phyloP scores from a whole-genome alignment of 164 flowering plant species.

The Umbellularia californica region DNA sequence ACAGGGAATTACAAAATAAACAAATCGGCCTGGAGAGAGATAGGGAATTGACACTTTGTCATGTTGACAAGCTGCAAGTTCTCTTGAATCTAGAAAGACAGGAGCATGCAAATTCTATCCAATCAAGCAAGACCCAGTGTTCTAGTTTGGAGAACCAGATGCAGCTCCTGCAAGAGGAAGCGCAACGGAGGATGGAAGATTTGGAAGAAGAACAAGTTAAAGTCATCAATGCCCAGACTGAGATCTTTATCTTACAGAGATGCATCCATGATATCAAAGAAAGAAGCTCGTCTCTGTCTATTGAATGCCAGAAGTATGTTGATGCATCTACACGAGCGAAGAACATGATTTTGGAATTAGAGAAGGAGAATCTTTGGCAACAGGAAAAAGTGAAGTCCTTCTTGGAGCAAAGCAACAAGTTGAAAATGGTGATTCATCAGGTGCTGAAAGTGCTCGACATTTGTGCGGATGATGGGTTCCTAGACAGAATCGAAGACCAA shows the following conservation, averaged over 20 bases:
- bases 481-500: constrained; percentile 22
- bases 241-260: constrained; percentile 65
- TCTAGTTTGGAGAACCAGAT: constrained; percentile 48
- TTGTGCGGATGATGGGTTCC: constrained; percentile 21
- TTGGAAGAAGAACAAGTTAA: constrained; percentile 65
- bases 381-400: constrained; percentile 56
- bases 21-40: constrained; percentile 51
- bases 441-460: constrained; percentile 47
- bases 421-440: constrained; percentile 45
- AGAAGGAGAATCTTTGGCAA: constrained; percentile 59
- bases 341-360: constrained; percentile 54
- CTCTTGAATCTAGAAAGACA: constrained; percentile 50
- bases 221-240: constrained; percentile 65
- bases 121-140: constrained; percentile 40
- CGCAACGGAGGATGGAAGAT: constrained; percentile 40
- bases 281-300: constrained; percentile 41
- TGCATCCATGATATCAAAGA: constrained; percentile 66
- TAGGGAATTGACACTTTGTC: constrained; percentile 34
- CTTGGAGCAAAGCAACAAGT: constrained; percentile 47
- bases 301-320: constrained; percentile 63
- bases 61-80: constrained; percentile 47
- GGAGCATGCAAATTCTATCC: constrained; percentile 36
- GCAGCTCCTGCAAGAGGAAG: constrained; percentile 50
- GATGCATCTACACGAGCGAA: constrained; percentile 55
- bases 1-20: constrained; percentile 48